Conservation (phyloP, 176 grass and related monocot species). For the Musa acuminata region DNA sequence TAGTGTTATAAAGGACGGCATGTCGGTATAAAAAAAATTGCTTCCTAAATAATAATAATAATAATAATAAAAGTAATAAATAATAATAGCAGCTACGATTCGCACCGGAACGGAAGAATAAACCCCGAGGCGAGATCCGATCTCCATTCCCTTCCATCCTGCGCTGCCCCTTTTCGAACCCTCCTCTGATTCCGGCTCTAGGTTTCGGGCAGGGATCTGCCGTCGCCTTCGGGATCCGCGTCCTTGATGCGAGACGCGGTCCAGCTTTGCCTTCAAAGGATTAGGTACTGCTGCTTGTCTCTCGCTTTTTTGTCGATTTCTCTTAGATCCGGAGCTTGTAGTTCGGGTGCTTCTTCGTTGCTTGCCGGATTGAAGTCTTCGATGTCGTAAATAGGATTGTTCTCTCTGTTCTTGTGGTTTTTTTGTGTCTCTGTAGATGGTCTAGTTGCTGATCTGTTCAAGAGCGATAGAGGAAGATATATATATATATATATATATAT, state of each 20-base stretch:
- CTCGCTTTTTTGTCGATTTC: background rate
- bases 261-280: background rate
- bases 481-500: background rate
- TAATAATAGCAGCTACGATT: slow-evolving; percentile 4
- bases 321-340: background rate
- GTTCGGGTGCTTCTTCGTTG: background rate
- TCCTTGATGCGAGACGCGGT: background rate
- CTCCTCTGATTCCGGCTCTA: background rate
- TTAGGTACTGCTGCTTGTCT: background rate
- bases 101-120: background rate
- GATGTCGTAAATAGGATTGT: background rate
- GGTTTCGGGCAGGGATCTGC: background rate
- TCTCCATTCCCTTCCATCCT: slow-evolving; percentile 21
- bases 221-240: background rate
- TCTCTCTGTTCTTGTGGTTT: too few species aligned
- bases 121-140: slow-evolving; percentile 41
- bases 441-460: slow-evolving; percentile 5
- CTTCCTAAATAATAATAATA: background rate
- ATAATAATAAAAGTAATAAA: slow-evolving; percentile 1
- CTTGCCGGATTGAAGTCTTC: background rate
- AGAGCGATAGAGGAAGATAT: background rate
- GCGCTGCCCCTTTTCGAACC: background rate
- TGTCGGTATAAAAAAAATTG: slow-evolving; percentile 64
- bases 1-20: slow-evolving; percentile 29
- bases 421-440: slow-evolving; percentile 3